phyloP scores from a whole-genome alignment of 1,284 basidiomycete species.

The Inonotus hispidus region DNA sequence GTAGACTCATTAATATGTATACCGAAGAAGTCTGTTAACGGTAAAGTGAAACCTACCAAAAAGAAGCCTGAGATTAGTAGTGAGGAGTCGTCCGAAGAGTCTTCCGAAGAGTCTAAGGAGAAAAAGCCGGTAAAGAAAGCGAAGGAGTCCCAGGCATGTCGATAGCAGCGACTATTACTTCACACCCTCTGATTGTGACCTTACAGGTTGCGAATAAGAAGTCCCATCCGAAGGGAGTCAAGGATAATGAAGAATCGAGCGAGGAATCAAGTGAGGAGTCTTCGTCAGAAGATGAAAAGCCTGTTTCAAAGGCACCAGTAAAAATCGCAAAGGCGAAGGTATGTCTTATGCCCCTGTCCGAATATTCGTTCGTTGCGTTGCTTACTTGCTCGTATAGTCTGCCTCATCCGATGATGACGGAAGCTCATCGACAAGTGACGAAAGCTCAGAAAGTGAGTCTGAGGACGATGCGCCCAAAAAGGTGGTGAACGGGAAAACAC shows the following conservation, averaged over 20 bases:
- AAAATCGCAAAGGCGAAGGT: conserved; percentile 19
- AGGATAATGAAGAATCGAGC: conserved; percentile 1
- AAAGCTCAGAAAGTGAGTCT: not conserved
- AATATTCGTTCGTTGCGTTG: too few species aligned
- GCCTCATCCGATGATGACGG: too few species aligned
- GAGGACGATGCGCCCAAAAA: not conserved
- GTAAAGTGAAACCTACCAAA: conserved; percentile 1
- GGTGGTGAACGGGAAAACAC: not conserved
- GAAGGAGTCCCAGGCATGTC: conserved; percentile 17
- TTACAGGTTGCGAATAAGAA: not conserved
- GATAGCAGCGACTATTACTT: conserved; percentile 3
- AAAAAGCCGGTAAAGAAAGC: conserved; percentile 23
- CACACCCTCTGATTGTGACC: not conserved
- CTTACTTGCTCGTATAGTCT: too few species aligned
- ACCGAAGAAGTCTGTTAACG: not conserved
- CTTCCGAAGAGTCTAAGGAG: conserved; percentile 25
- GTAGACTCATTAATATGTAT: not conserved
- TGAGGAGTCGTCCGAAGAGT: conserved; percentile 26
- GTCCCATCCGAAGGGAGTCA: not conserved
- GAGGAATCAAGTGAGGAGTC: conserved; percentile 8
- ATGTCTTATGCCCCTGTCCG: not conserved
- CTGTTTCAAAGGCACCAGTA: conserved; percentile 1
- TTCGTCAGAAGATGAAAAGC: conserved; percentile 13
- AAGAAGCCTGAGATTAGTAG: conserved; percentile 14
- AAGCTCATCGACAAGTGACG: not conserved